Evolutionary conservation across 176 grass and related monocot genomes (phyloP).

Genomic region (Eleusine coracana): DNA sequence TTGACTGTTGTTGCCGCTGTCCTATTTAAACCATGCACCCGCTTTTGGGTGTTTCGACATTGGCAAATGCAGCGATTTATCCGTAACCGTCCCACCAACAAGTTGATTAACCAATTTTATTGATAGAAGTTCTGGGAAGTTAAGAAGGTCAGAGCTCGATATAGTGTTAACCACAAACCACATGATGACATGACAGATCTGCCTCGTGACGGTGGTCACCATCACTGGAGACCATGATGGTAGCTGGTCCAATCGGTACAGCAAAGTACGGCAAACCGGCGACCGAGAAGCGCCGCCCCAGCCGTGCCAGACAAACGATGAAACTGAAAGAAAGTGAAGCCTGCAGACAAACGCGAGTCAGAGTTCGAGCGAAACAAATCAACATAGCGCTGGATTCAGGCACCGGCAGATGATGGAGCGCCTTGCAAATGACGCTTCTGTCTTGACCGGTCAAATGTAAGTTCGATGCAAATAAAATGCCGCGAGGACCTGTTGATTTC

Average conservation of each 20-base stretch:
- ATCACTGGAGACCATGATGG: not conserved
- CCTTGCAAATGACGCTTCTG: not conserved
- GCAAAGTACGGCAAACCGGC: constrained; percentile 6
- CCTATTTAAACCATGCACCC: no score
- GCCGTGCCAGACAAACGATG: not conserved
- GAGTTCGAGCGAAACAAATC: not conserved
- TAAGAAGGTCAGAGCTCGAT: not conserved
- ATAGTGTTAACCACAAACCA: no score
- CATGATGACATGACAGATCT: not conserved
- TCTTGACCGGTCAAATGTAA: constrained; percentile 37
- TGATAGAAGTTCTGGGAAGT: not conserved
- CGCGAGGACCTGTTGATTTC: not conserved
- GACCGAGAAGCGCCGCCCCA: not conserved
- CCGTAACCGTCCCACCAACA: no score
- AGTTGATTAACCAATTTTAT: no score
- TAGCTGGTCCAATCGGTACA: not conserved
- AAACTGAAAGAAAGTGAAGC: not conserved
- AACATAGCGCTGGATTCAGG: not conserved
- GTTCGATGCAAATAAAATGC: not conserved
- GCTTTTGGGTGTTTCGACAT: no score
- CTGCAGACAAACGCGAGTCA: not conserved
- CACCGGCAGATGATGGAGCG: constrained; percentile 36
- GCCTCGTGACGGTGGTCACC: not conserved
- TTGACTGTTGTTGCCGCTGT: no score
- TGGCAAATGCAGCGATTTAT: no score